A percentile compares a stretch with the other conserved stretches of the same genome.
Evolutionary conservation across 345 rosid genomes (phyloP).

Genomic region (Triadica sebifera): DNA sequence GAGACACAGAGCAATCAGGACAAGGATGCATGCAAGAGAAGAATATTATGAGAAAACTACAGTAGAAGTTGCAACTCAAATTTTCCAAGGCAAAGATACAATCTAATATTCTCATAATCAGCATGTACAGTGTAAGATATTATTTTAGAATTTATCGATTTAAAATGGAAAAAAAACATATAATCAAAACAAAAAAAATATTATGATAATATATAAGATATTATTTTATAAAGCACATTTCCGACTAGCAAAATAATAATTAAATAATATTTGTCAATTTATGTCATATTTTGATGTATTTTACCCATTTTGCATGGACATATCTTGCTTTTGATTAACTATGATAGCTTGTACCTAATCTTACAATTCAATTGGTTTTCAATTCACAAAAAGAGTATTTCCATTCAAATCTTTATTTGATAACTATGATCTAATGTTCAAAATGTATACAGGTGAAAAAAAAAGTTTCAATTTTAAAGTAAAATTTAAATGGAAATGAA

Average conservation of each 20-base stretch:
- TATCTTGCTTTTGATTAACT: background rate
- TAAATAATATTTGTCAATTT: background rate
- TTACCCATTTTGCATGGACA: background rate
- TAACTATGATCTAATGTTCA: background rate
- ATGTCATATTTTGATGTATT: background rate
- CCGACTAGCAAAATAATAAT: background rate
- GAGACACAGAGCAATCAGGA: background rate
- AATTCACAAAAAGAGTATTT: background rate
- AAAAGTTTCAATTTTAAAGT: no score
- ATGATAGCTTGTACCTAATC: background rate
- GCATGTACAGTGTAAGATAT: background rate
- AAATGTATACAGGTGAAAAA: background rate
- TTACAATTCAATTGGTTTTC: background rate
- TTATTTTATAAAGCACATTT: background rate
- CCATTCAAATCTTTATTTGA: background rate
- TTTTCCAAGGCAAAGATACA: background rate
- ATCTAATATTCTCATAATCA: background rate
- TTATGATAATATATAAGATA: background rate
- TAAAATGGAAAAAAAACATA: background rate
- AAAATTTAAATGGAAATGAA: conserved; percentile 5
- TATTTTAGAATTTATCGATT: background rate
- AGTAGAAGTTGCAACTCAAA: background rate
- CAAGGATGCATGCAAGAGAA: background rate
- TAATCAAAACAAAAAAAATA: background rate
- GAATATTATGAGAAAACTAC: background rate